phyloP scores from a whole-genome alignment of 139 green algal genomes.

The Chara braunii region DNA sequence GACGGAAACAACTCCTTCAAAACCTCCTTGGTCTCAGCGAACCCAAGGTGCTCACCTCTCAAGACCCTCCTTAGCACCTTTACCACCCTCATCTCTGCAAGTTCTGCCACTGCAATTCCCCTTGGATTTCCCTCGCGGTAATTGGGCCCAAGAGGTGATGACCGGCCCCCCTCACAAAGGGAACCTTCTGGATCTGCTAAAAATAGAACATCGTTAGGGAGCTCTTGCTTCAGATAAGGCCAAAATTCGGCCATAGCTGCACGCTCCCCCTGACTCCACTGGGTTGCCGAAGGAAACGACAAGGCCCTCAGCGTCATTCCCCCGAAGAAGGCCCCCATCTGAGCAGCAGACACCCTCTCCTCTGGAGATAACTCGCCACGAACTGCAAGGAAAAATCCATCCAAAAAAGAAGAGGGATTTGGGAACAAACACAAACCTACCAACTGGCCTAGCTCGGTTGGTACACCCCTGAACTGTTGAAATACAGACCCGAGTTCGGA shows the following conservation, averaged over 20 bases:
- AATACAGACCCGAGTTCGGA: too few relatives aligned
- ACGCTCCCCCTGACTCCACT: constrained; percentile 26
- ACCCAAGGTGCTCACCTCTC: constrained; percentile 22
- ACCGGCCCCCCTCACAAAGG: constrained; percentile 3
- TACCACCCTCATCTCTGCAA: constrained; percentile 12
- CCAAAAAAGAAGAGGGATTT: too few relatives aligned
- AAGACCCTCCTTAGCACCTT: constrained; percentile 11
- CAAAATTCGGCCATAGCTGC: constrained; percentile 22
- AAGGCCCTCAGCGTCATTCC: constrained; percentile 29
- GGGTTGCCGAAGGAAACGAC: constrained; percentile 15
- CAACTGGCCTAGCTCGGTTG: too few relatives aligned
- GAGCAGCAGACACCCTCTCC: constrained; percentile 12
- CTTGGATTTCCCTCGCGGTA: too few relatives aligned
- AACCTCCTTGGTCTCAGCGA: constrained; percentile 13
- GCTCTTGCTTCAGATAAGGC: constrained; percentile 10
- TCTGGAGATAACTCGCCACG: constrained; percentile 16
- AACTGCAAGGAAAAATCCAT: too few relatives aligned
- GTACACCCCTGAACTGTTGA: too few relatives aligned
- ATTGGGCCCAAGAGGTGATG: background rate
- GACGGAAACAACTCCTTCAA: too few relatives aligned
- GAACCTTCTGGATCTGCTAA: constrained; percentile 32
- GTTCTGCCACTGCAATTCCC: background rate
- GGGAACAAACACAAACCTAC: too few relatives aligned
- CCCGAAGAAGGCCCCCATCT: constrained; percentile 35
- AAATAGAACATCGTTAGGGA: constrained; percentile 25